Base-by-base conservation (phyloP, 2,329 filamentous ascomycete species). In the Escovopsis sp. region DNA sequence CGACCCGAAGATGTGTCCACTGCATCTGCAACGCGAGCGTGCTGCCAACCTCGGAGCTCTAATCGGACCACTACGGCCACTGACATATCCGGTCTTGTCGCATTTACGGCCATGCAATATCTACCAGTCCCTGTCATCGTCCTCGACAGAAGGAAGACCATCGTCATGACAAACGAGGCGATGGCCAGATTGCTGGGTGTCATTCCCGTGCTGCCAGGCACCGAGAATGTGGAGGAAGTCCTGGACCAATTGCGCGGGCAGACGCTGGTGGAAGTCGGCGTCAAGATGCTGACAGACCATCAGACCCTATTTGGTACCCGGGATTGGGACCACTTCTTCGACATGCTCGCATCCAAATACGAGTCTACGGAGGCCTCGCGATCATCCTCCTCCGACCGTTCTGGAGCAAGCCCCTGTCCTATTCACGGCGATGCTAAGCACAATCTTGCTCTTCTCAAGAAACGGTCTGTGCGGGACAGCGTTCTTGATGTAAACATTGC, bases 161-260 rank as follows among this genome's bases (percentile, higher is more conserved):
- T 86, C 3, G 66, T 81, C 1, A 55, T 86, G 28, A 80, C 79
- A 23, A 87, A 87, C 46, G 77, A 85, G 45, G 76, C 81, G 15
- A 78, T 85, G 70, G 78, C 74, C 1, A 66, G 72, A 36, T 57
- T 87, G 46, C 57, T 87, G 16, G 76, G 73, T 4, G 61, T 81
- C 33, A 61, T 72, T 18, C 43, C 49, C 3, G 60, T 63, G 13
- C 51, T 54, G 19, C 45, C 57, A 4, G 56, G 55, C 18, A 55
- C 56, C 13, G 60, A 63, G 14, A 60, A 62, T 32, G 48, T 52
- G 5, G 51, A 59, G 3, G 60, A 60, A 9, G 60, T 71, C 4
- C 62, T 69, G 27, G 76, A 85, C 25, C 57, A 63, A 15, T 60
- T 87, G 13, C 66, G 69, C 21, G 79, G 79, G 2, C 72, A 78